A percentile compares a stretch with the other conserved stretches of the same genome.
These are phyloP conservation scores for Coemansia erecta DNA, from an alignment of 192 early-diverging fungal genomes.

Conservation along the genomic window DNA sequence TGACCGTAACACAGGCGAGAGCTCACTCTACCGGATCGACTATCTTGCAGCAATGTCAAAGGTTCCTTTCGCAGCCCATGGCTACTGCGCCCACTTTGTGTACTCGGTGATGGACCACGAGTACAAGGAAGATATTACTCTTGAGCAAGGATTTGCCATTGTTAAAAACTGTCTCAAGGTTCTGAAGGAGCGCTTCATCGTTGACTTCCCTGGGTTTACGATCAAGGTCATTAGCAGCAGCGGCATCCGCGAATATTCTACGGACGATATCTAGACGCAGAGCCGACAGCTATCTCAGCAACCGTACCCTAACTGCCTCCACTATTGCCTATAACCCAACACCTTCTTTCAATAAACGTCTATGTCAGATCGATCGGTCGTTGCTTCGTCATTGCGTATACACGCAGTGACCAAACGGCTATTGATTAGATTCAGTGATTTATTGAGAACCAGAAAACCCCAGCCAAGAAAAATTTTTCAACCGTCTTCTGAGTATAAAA, in stretches of 20 bases:
- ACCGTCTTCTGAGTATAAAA: no score
- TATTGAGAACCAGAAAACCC: no score
- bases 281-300: background rate
- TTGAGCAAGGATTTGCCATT: constrained; percentile 84
- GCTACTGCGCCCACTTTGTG: constrained; percentile 88
- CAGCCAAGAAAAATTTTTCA: no score
- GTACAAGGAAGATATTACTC: constrained; percentile 73
- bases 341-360: no score
- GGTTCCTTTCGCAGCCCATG: constrained; percentile 86
- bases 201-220: constrained; percentile 78
- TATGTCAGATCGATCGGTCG: no score
- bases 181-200: constrained; percentile 79
- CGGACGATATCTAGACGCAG: background rate
- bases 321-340: no score
- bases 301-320: no score
- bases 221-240: constrained; percentile 86
- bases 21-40: constrained; percentile 91
- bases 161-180: constrained; percentile 82
- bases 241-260: constrained; percentile 60
- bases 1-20: constrained; percentile 67
- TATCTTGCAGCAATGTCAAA: constrained; percentile 77
- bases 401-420: no score
- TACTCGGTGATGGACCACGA: constrained; percentile 91
- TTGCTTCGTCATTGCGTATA: no score
- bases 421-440: no score